These are phyloP conservation scores for Geoglossum cookeanum DNA, from an alignment of 2,329 filamentous ascomycete species.

Conservation along the genomic window DNA sequence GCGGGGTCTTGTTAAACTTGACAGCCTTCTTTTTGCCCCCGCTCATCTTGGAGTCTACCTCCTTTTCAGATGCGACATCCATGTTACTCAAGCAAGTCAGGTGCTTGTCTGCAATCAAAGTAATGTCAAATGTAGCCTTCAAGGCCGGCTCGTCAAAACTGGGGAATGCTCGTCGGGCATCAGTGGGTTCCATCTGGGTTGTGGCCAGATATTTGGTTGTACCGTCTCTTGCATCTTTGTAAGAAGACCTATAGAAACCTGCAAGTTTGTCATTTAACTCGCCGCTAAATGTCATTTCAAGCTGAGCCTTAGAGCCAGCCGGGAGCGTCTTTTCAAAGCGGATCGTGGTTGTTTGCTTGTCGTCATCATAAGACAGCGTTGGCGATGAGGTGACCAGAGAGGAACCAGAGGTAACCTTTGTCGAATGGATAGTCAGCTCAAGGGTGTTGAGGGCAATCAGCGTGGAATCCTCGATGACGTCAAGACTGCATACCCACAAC, in stretches of 20 bases:
- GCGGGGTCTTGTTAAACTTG: conserved; percentile 76
- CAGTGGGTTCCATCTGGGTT: conserved; percentile 91
- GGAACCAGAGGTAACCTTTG: conserved; percentile 45
- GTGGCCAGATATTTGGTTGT: conserved; percentile 68
- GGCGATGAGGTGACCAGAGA: conserved; percentile 40
- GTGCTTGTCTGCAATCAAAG: conserved; percentile 74
- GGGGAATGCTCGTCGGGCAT: conserved; percentile 80
- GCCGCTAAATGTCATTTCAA: conserved; percentile 63
- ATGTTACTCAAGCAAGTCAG: conserved; percentile 92
- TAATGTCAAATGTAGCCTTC: conserved; percentile 84
- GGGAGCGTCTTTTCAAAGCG: conserved; percentile 54
- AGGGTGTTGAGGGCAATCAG: conserved; percentile 76
- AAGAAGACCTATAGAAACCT: conserved; percentile 90
- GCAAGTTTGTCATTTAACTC: conserved; percentile 87
- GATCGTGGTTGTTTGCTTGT: conserved; percentile 65
- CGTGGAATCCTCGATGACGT: conserved; percentile 66
- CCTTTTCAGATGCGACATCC: conserved; percentile 68
- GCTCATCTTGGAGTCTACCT: conserved; percentile 44
- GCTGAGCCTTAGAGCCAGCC: conserved; percentile 57
- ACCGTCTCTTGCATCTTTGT: conserved; percentile 57
- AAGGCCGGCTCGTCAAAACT: conserved; percentile 93
- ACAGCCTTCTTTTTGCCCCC: conserved; percentile 61
- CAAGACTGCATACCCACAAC: conserved; percentile 31
- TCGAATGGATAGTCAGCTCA: conserved; percentile 65
- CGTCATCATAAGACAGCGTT: conserved; percentile 52